Evolutionary conservation across 345 rosid species (phyloP), one percentile per base, ranked within the genome.

Genomic region (Eucalyptus shirleyi): DNA sequence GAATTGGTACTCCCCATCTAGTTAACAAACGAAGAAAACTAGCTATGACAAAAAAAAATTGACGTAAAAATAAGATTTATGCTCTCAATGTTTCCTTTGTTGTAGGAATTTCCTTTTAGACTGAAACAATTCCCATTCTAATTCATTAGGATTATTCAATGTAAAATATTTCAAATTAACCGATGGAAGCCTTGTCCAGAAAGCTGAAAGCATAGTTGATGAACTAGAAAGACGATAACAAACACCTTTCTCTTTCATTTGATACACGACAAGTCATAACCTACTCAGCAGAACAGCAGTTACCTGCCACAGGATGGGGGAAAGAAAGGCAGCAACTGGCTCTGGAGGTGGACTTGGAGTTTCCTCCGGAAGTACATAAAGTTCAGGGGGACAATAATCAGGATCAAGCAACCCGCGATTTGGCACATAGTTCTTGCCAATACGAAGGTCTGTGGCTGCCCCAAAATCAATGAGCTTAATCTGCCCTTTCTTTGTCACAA

Each of bases 381-480:
- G 95, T 91, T 98, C 99, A 17, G 99, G 99, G 30, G 99, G 99
- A 88, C 97, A 98, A 87, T 95, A 98, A 90, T 94, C 98, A 37
- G 99, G 99, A 92, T 98, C 99, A 18, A 98, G 95, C 91, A 98
- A 93, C 17, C 92, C 89, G 50, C 94, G 93, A 26, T 97, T 83
- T 0, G 99, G 99, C 86, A 95, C 90, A 90, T 94, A 98, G 89
- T 98, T 98, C 94, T 98, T 98, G 65, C 99, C 99, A n/a, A 97
- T 98, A 32, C 99, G 97, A 83, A 98, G 98, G 90, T 98, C 99
- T 47, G 98, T 92, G 82, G 99, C 99, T 49, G 99, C 99, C 24
- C 99, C 99, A 89, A 98, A 97, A 93, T 98, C 99, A 69, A 98
- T 98, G 91, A 98, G 98, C 94, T 97, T 98, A 87, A 98, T 94